Conservation (phyloP, 495 filamentous ascomycete genomes). For the Podospora sp. region DNA sequence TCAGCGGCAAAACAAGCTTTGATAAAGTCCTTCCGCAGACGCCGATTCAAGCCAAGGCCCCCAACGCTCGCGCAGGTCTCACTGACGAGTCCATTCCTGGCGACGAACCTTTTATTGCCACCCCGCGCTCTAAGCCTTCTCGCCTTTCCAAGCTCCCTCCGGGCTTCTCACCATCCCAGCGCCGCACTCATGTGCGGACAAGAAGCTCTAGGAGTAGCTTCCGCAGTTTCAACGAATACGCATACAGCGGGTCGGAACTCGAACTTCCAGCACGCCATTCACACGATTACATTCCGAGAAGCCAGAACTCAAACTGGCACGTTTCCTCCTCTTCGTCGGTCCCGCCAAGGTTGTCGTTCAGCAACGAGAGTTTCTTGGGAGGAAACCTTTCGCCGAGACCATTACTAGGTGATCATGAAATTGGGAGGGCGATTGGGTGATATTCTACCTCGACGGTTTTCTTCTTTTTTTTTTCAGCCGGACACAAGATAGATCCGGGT, state of each 20-base stretch:
- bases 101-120: conserved; percentile 48
- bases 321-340: conserved; percentile 48
- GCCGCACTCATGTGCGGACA: conserved; percentile 35
- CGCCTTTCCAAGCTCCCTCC: conserved; percentile 49
- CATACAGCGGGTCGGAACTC: conserved; percentile 25
- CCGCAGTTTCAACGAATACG: conserved; percentile 43
- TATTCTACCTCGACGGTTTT: conserved; percentile 3
- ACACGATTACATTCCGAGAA: conserved; percentile 23
- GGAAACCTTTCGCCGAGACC: conserved; percentile 45
- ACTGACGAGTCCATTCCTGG: conserved; percentile 54
- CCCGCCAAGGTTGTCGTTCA: conserved; percentile 43
- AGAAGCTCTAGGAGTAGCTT: conserved; percentile 47
- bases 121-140: conserved; percentile 43
- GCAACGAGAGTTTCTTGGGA: conserved; percentile 37
- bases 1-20: conserved; percentile 37
- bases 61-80: conserved; percentile 51
- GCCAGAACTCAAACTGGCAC: conserved; percentile 32
- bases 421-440: conserved; percentile 50
- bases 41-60: conserved; percentile 50
- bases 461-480: neutral
- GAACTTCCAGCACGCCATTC: conserved; percentile 34
- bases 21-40: conserved; percentile 45
- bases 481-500: neutral
- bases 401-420: conserved; percentile 40
- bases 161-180: conserved; percentile 28